Evolutionary conservation across 768 basidiomycete species (phyloP).

Genomic region (Rhodotorula diobovata): DNA sequence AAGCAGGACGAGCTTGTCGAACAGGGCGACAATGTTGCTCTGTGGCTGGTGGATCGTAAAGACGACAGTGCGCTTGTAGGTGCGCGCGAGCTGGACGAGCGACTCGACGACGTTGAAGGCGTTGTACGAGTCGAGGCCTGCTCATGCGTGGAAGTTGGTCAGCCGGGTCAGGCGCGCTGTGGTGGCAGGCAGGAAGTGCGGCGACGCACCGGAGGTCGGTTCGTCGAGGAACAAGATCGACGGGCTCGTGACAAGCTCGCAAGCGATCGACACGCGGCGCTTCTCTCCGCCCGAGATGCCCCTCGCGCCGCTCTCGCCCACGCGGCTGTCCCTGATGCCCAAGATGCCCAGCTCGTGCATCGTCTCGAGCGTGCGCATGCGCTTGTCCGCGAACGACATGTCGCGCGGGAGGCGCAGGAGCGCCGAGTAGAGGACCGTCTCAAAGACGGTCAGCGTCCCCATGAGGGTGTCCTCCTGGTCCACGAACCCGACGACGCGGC

Average conservation of each 20-base stretch:
- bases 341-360: slow-evolving; percentile 93
- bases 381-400: slow-evolving; percentile 94
- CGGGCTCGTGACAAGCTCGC: slow-evolving; percentile 94
- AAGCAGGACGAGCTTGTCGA: slow-evolving; percentile 83
- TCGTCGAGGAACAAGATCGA: slow-evolving; percentile 95
- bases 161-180: no score
- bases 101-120: slow-evolving; percentile 91
- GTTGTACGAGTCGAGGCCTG: slow-evolving; percentile 90
- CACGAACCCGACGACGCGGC: slow-evolving; percentile 84
- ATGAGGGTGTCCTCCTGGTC: slow-evolving; percentile 98
- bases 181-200: background rate
- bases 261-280: slow-evolving; percentile 91
- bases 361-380: slow-evolving; percentile 87
- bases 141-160: no score
- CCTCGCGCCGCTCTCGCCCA: slow-evolving; percentile 81
- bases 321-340: slow-evolving; percentile 79
- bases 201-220: slow-evolving; percentile 77
- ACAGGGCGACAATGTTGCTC: slow-evolving; percentile 92
- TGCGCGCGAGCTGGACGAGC: slow-evolving; percentile 73
- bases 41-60: slow-evolving; percentile 99
- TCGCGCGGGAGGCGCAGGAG: slow-evolving; percentile 82
- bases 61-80: slow-evolving; percentile 89
- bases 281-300: slow-evolving; percentile 98
- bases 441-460: slow-evolving; percentile 95
- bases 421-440: slow-evolving; percentile 92